Conservation (phyloP, 2,329 filamentous ascomycete species). For the Aureobasidium pullulans region DNA sequence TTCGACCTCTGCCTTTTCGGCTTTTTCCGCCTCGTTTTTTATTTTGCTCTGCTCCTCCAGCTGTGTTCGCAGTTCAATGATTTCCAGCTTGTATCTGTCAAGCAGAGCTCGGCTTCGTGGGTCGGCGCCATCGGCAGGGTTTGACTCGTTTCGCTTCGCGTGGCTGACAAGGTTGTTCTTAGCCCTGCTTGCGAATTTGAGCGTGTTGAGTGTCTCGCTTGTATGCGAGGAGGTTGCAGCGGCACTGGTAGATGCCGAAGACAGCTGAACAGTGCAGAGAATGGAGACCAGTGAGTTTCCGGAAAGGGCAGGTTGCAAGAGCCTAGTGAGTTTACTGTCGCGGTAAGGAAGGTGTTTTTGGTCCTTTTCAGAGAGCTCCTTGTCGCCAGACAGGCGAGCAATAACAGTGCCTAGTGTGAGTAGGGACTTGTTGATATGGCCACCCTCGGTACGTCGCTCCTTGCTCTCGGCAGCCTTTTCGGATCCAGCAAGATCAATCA, state of each 20-base stretch:
- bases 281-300: conserved; percentile 95
- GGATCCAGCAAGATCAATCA: conserved; percentile 94
- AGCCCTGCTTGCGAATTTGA: conserved; percentile 92
- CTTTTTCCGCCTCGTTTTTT: conserved; percentile 45
- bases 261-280: conserved; percentile 89
- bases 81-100: conserved; percentile 91
- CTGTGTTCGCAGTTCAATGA: conserved; percentile 70
- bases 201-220: conserved; percentile 83
- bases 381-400: conserved; percentile 78
- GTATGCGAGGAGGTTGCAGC: conserved; percentile 68
- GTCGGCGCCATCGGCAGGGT: conserved; percentile 68
- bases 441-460: conserved; percentile 86
- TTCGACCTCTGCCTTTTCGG: conserved; percentile 59
- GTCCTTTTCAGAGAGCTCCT: conserved; percentile 53
- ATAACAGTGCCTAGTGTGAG: conserved; percentile 94
- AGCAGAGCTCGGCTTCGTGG: conserved; percentile 79
- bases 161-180: conserved; percentile 98
- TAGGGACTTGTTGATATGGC: conserved; percentile 97
- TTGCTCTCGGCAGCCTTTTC: conserved; percentile 94
- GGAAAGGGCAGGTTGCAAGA: conserved; percentile 86
- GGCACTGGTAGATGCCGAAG: conserved; percentile 50
- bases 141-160: conserved; percentile 86
- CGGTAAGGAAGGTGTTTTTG: conserved; percentile 93
- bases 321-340: conserved; percentile 91
- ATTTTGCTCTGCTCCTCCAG: conserved; percentile 74